phyloP scores from a whole-genome alignment of 2,329 filamentous ascomycete species.

The Venturia pyrina region DNA sequence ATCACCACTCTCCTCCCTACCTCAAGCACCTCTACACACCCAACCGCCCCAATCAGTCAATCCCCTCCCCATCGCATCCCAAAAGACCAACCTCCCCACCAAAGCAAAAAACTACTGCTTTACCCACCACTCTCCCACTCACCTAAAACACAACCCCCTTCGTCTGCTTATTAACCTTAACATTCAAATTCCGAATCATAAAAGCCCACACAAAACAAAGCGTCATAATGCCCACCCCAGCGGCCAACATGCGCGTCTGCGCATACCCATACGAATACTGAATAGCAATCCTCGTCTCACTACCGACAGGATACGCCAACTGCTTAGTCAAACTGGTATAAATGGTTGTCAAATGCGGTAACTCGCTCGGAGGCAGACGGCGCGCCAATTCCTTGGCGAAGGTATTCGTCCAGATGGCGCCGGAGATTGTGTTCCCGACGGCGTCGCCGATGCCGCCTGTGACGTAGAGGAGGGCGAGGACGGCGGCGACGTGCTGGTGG shows the following conservation, averaged over 20 bases:
- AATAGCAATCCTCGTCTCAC: conserved; percentile 8
- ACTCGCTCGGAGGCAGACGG: background rate
- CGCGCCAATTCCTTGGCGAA: conserved; percentile 13
- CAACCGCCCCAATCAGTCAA: no score
- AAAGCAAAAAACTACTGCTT: no score
- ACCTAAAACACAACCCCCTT: conserved; percentile 15
- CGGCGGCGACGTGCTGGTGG: conserved; percentile 25
- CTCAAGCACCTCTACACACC: no score
- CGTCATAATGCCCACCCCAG: conserved; percentile 4
- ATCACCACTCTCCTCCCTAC: no score
- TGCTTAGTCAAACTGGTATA: conserved; percentile 11
- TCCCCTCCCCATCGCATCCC: no score
- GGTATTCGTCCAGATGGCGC: conserved; percentile 24
- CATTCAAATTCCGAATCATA: conserved; percentile 11
- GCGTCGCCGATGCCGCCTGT: conserved; percentile 22
- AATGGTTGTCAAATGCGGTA: conserved; percentile 5
- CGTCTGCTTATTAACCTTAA: conserved; percentile 13
- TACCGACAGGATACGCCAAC: conserved; percentile 11
- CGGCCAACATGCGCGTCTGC: conserved; percentile 11
- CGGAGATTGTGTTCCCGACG: conserved; percentile 22
- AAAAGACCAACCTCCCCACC: no score
- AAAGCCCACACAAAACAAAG: conserved; percentile 9
- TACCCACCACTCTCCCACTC: background rate
- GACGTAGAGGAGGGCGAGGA: conserved; percentile 22
- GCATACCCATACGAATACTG: conserved; percentile 13